These are phyloP conservation scores for Ophidiomyces ophidiicola DNA, from an alignment of 2,329 filamentous ascomycete genomes.

Conservation along the genomic window DNA sequence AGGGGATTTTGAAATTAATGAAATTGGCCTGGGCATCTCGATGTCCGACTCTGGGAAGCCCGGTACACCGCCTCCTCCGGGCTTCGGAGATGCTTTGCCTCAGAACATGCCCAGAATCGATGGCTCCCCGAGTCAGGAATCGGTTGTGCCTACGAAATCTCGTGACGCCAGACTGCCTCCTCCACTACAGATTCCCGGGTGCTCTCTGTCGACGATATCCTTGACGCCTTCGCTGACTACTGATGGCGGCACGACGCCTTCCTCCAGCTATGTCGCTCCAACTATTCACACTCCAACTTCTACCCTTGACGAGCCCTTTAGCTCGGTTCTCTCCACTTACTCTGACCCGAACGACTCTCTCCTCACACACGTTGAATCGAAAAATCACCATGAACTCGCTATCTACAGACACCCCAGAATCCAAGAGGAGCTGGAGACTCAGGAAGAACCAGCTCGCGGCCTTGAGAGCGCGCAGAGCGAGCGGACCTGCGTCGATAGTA, in stretches of 20 bases:
- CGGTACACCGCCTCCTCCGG: not conserved
- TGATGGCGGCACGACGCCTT: conserved; percentile 27
- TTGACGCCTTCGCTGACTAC: conserved; percentile 22
- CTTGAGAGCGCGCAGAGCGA: conserved; percentile 66
- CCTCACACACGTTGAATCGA: conserved; percentile 14
- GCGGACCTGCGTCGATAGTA: conserved; percentile 61
- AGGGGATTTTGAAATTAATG: conserved; percentile 75
- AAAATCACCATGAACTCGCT: conserved; percentile 3
- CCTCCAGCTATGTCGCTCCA: conserved; percentile 24
- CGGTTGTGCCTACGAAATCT: conserved; percentile 5
- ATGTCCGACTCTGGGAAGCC: conserved; percentile 5
- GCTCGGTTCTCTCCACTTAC: conserved; percentile 12
- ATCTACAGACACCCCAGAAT: conserved; percentile 5
- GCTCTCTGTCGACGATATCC: conserved; percentile 24
- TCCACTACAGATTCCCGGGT: conserved; percentile 34
- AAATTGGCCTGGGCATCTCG: conserved; percentile 40
- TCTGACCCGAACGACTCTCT: conserved; percentile 13
- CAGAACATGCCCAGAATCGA: not conserved
- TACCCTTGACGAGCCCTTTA: conserved; percentile 17
- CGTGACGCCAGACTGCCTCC: conserved; percentile 30
- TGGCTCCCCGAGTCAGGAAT: not conserved
- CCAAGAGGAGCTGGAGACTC: conserved; percentile 17
- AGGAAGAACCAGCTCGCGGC: conserved; percentile 51
- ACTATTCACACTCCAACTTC: conserved; percentile 22
- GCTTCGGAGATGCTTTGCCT: conserved; percentile 6